A percentile compares a stretch with the other conserved stretches of the same genome.
These are phyloP conservation scores for Suaeda aralocaspica DNA, from an alignment of 148 eudicot species.

Conservation along the genomic window DNA sequence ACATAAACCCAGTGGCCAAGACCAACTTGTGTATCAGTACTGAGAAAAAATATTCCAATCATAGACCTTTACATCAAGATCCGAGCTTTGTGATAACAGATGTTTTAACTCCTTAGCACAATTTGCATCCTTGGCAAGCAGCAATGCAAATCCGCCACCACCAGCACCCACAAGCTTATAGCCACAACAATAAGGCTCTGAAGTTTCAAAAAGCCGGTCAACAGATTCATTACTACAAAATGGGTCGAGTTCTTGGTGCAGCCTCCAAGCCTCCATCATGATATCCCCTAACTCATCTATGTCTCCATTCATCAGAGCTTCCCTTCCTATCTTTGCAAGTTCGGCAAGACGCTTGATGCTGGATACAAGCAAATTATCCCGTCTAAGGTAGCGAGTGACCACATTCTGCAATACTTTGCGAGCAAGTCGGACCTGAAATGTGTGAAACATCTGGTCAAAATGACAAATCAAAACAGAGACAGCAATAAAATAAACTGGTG, in stretches of 20 bases:
- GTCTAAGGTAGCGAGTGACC: constrained; percentile 73
- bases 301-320: constrained; percentile 81
- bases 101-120: constrained; percentile 48
- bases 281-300: constrained; percentile 68
- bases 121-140: constrained; percentile 71
- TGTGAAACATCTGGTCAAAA: not conserved
- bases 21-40: not conserved
- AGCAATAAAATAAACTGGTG: not conserved
- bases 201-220: constrained; percentile 66
- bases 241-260: constrained; percentile 98
- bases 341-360: constrained; percentile 95
- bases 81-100: constrained; percentile 37
- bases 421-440: constrained; percentile 77
- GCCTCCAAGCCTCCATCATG: constrained; percentile 91
- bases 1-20: constrained; percentile 4
- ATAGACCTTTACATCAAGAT: constrained; percentile 68
- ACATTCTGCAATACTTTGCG: constrained; percentile 91
- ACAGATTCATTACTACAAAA: constrained; percentile 82
- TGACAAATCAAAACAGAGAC: not conserved
- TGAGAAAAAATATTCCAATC: constrained; percentile 55
- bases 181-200: constrained; percentile 69
- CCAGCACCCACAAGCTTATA: constrained; percentile 99
- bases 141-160: constrained; percentile 91
- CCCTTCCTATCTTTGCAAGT: constrained; percentile 85
- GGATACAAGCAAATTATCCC: constrained; percentile 82